These are phyloP conservation scores for Botrytis galanthina DNA, from an alignment of 2,329 filamentous ascomycete species.

Conservation along the genomic window DNA sequence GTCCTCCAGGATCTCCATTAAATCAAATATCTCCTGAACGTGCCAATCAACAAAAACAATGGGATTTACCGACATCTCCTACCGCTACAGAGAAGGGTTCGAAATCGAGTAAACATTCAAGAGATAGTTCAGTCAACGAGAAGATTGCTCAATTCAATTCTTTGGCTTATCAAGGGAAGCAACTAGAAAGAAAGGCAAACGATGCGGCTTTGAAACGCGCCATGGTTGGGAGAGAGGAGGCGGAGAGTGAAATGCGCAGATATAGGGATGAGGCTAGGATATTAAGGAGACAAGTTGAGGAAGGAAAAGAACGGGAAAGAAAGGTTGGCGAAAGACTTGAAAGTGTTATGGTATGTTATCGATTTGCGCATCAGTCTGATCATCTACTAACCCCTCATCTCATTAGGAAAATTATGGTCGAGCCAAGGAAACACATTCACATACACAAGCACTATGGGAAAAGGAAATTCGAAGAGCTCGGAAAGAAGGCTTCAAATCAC, in stretches of 20 bases:
- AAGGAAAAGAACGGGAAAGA: constrained; percentile 63
- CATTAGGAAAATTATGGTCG: constrained; percentile 66
- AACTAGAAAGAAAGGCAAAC: constrained; percentile 61
- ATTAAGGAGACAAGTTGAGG: constrained; percentile 59
- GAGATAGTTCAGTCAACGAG: constrained; percentile 62
- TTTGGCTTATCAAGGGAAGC: constrained; percentile 55
- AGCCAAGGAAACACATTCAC: constrained; percentile 66
- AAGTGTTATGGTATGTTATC: constrained; percentile 61
- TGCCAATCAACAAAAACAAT: constrained; percentile 50
- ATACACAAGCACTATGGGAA: constrained; percentile 67
- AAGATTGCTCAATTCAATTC: constrained; percentile 73
- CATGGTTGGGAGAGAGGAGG: constrained; percentile 67
- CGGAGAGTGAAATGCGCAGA: constrained; percentile 64
- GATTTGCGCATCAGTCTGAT: constrained; percentile 28
- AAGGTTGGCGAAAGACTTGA: constrained; percentile 66
- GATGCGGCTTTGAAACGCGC: constrained; percentile 65
- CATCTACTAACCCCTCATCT: constrained; percentile 23
- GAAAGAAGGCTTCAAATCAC: constrained; percentile 74
- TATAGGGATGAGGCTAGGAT: constrained; percentile 59
- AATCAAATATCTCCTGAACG: constrained; percentile 63
- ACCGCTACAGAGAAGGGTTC: constrained; percentile 19
- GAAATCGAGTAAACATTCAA: constrained; percentile 37
- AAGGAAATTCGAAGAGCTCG: constrained; percentile 68
- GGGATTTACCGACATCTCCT: constrained; percentile 28
- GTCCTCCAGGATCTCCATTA: constrained; percentile 57